Percentiles rank a stretch among this genome's conserved stretches.
Evolutionary conservation across 2,329 filamentous ascomycete genomes (phyloP).

Genomic region (Claviceps sp.): DNA sequence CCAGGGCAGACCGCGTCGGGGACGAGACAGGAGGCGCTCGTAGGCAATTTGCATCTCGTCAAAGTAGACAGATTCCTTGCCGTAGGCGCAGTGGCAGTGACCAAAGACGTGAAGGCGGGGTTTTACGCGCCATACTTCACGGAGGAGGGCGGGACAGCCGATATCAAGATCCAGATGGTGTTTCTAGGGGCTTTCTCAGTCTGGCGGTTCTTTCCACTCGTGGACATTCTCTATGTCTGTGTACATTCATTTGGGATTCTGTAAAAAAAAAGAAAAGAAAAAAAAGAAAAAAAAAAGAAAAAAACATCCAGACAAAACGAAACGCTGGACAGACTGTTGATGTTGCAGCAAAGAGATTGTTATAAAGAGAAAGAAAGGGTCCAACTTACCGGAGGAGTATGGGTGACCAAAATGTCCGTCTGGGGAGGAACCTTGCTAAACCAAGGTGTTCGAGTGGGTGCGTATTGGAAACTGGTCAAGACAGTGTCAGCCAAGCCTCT

Average conservation of each 20-base stretch:
- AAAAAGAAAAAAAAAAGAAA: neutral
- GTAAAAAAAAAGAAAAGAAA: neutral
- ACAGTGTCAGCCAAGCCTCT: neutral
- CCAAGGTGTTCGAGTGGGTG: conserved; percentile 54
- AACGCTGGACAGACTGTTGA: neutral
- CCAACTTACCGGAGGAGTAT: conserved; percentile 52
- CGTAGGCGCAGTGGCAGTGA: conserved; percentile 67
- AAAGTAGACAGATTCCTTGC: conserved; percentile 57
- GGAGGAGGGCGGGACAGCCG: conserved; percentile 57
- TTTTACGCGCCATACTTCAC: conserved; percentile 60
- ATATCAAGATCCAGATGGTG: conserved; percentile 56
- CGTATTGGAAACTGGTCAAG: conserved; percentile 54
- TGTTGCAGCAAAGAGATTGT: neutral
- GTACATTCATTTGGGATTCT: too few species aligned
- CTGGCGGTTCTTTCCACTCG: too few species aligned
- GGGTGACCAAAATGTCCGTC: conserved; percentile 69
- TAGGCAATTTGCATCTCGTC: conserved; percentile 60
- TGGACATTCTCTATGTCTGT: too few species aligned
- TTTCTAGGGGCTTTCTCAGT: conserved; percentile 25
- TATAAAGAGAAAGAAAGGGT: too few species aligned
- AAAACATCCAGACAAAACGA: neutral
- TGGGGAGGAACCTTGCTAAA: conserved; percentile 53
- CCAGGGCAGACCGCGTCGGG: conserved; percentile 27
- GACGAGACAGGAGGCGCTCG: conserved; percentile 45
- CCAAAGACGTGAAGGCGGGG: conserved; percentile 73